These are phyloP conservation scores for Phytophthora chlamydospora DNA, from an alignment of 352 stramenopile genomes.

Conservation along the genomic window DNA sequence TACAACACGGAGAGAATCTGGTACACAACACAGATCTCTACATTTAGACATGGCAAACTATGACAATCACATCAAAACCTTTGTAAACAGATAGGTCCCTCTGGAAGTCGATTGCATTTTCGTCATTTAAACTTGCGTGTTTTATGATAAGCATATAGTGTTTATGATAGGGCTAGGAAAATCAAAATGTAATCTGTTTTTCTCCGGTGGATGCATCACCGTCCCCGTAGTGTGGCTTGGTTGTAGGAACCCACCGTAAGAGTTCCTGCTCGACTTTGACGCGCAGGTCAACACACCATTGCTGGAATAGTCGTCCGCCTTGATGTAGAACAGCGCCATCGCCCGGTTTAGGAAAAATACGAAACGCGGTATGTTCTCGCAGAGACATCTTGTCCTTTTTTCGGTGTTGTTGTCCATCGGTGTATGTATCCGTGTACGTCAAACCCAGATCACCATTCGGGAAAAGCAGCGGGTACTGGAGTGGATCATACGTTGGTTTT, in stretches of 20 bases:
- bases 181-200: no score
- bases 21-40: no score
- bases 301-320: conserved; percentile 15
- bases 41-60: no score
- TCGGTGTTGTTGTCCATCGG: neutral
- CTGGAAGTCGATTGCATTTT: no score
- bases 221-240: neutral
- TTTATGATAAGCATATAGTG: no score
- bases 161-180: no score
- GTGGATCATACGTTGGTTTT: conserved; percentile 3
- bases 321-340: conserved; percentile 3
- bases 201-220: no score
- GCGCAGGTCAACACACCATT: conserved; percentile 12
- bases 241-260: conserved; percentile 4
- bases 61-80: no score
- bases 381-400: conserved; percentile 9
- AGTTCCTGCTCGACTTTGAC: conserved; percentile 11
- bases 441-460: conserved; percentile 1
- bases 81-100: no score
- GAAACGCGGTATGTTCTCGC: conserved; percentile 9
- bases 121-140: no score
- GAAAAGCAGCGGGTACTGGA: conserved; percentile 8
- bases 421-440: conserved; percentile 10
- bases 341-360: neutral
- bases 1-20: no score